Percentiles rank a stretch among this genome's conserved stretches.
Conservation (phyloP, 129 eudicot species). For the Kitagawia praeruptora region DNA sequence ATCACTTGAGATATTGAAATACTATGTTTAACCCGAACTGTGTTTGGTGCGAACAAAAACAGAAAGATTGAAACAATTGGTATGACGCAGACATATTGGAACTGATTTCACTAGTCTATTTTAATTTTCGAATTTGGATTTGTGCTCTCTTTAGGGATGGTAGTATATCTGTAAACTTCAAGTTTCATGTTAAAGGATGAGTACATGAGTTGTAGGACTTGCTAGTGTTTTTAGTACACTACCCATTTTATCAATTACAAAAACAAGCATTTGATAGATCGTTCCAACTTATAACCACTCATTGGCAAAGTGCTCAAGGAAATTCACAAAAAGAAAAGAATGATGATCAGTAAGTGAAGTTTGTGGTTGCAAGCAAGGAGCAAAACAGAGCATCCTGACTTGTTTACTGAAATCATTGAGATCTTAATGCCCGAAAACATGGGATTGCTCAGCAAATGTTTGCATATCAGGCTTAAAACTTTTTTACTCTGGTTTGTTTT, state of each 20-base stretch:
- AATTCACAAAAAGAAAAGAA: too few species aligned
- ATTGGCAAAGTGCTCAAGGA: neutral
- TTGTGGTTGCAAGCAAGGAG: neutral
- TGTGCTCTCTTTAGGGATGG: neutral
- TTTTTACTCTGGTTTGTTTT: neutral
- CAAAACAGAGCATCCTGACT: neutral
- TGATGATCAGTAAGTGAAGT: neutral
- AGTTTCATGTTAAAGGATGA: constrained; percentile 33
- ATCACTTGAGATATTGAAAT: too few species aligned
- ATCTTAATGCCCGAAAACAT: neutral
- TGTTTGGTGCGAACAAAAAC: too few species aligned
- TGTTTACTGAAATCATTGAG: too few species aligned
- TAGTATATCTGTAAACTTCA: neutral
- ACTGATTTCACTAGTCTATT: neutral
- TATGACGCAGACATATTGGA: neutral
- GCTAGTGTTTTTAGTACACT: constrained; percentile 68
- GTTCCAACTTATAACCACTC: constrained; percentile 20
- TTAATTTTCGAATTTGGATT: too few species aligned
- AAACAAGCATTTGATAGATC: constrained; percentile 56
- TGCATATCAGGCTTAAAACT: neutral
- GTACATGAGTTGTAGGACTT: constrained; percentile 25
- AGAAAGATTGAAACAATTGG: neutral
- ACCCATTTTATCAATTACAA: constrained; percentile 65
- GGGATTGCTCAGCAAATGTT: neutral
- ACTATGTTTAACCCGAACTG: neutral